Evolutionary conservation across 2,329 filamentous ascomycete species (phyloP), one percentile per base, ranked within the genome.

Genomic region (Ceratocystis harringtonii): DNA sequence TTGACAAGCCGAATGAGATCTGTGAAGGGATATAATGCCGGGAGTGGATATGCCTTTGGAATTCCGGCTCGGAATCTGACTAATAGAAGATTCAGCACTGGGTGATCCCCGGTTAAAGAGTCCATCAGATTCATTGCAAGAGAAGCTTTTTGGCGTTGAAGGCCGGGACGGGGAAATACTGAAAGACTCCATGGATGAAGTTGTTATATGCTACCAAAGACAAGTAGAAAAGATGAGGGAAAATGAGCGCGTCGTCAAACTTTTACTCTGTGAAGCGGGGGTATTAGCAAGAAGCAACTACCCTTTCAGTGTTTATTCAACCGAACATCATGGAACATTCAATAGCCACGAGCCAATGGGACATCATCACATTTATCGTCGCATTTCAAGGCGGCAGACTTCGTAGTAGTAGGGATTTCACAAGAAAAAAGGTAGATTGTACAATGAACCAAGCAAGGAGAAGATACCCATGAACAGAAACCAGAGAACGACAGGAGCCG

Each of bases 11-110:
- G 44, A 52, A 25, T 43, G 28, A n/a, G 61, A 4, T 17, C 17
- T 25, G 15, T 8, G 44, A 30, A 52, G 7, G n/a, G 61, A 45
- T 2, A 19, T 63, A 64, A 41, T 62, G 17, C 55, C 55, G 32
- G 52, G 41, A 3, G 52, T 64, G n/a, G 32, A 12, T 44, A 25
- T 68, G 67, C 17, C 63, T 22, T 52, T 68, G 62, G 22, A 43
- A 19, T 10, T 69, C 50, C 58, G 66, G 43, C 22, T 67, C 8
- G 63, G 63, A 3, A 67, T 43, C 30, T 67, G 66, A 25, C 66
- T 67, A 25, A 67, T 50, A 3, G 66, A 67, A 7, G 66, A 67
- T 22, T 65, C 36, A 25, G 66, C 63, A 50, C 63, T 65, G 6
- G 66, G 66, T 7, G 60, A 65, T 12, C 19, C 44, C 10, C 43